phyloP scores from a whole-genome alignment of 148 eudicot species.

The Spergularia marina region DNA sequence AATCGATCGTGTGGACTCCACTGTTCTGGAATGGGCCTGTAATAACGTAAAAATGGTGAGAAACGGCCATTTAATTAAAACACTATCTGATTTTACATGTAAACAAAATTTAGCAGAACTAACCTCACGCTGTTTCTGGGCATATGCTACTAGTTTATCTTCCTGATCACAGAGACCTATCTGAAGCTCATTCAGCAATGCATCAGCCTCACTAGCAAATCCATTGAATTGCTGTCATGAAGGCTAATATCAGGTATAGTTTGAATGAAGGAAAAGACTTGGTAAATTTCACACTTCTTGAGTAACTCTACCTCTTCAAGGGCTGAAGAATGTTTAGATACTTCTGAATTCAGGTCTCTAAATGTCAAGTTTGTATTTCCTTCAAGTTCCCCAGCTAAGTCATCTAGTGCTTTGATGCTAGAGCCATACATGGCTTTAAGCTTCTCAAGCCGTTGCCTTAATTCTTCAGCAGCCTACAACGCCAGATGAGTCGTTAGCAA shows the following conservation, averaged over 20 bases:
- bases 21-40: conserved; percentile 92
- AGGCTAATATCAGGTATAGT: conserved; percentile 21
- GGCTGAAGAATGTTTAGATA: conserved; percentile 78
- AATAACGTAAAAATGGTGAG: conserved; percentile 8
- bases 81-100: background rate
- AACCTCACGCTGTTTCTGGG: conserved; percentile 81
- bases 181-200: conserved; percentile 74
- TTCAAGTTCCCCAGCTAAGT: conserved; percentile 83
- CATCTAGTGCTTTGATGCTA: conserved; percentile 77
- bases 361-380: conserved; percentile 69
- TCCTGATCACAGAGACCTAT: conserved; percentile 67
- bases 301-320: conserved; percentile 54
- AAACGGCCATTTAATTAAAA: background rate
- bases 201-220: conserved; percentile 81
- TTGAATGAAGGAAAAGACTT: background rate
- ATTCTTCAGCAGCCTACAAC: conserved; percentile 82
- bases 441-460: conserved; percentile 58
- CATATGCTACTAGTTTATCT: conserved; percentile 63
- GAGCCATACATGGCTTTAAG: conserved; percentile 77
- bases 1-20: conserved; percentile 75
- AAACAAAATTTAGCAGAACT: conserved; percentile 10
- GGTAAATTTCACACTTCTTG: background rate
- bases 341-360: conserved; percentile 66
- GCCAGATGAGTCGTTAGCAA: conserved; percentile 17
- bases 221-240: conserved; percentile 68